Conservation (phyloP, 2,329 filamentous ascomycete species). For the Knufia petricola region DNA sequence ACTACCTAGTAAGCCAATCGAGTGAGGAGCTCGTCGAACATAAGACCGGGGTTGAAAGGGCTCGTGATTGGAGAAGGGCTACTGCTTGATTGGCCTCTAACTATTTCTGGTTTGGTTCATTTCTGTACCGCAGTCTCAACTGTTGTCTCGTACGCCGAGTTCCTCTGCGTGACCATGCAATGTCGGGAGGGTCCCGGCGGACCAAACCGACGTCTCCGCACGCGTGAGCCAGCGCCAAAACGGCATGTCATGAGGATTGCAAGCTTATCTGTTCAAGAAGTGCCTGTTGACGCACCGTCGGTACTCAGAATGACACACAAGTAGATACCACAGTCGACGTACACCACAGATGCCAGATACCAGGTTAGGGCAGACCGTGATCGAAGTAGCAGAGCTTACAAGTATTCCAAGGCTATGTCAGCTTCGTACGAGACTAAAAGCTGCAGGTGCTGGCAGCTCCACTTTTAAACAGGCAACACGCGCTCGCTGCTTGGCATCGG, state of each 20-base stretch:
- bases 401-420: too few relatives aligned
- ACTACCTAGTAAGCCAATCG: too few relatives aligned
- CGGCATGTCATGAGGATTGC: neutral
- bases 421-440: too few relatives aligned
- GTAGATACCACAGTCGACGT: too few relatives aligned
- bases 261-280: neutral
- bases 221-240: slow-evolving; percentile 15
- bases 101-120: neutral
- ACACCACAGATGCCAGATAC: too few relatives aligned
- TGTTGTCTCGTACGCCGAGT: neutral
- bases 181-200: neutral
- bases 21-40: neutral
- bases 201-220: slow-evolving; percentile 15
- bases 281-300: too few relatives aligned
- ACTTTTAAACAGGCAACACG: too few relatives aligned
- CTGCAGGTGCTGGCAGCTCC: too few relatives aligned
- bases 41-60: neutral
- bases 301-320: too few relatives aligned
- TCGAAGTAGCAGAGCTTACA: too few relatives aligned
- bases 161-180: neutral
- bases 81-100: neutral
- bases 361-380: too few relatives aligned
- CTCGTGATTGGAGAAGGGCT: neutral
- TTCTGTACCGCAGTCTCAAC: neutral
- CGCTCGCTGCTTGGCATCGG: too few relatives aligned